These are phyloP conservation scores for Pythium aristosporum DNA, from an alignment of 352 stramenopile species.

Conservation along the genomic window DNA sequence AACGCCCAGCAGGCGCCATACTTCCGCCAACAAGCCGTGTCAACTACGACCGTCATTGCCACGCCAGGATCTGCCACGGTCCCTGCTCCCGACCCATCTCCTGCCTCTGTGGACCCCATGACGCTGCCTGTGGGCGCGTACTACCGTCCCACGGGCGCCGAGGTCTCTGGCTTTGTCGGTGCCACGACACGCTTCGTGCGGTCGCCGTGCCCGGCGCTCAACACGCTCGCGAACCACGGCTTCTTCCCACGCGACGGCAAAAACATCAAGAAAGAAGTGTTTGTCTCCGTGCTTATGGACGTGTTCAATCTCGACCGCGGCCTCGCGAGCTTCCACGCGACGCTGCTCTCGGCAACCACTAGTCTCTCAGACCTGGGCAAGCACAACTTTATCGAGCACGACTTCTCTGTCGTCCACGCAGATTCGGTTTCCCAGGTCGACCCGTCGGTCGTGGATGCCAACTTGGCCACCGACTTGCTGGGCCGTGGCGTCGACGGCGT, in stretches of 20 bases:
- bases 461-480: constrained; percentile 37
- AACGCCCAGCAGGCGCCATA: neutral
- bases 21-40: neutral
- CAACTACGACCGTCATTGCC: neutral
- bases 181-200: constrained; percentile 17
- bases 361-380: constrained; percentile 44
- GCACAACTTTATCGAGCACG: constrained; percentile 55
- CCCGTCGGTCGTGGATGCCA: constrained; percentile 31
- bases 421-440: constrained; percentile 39
- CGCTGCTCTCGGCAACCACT: constrained; percentile 32
- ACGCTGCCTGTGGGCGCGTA: constrained; percentile 6
- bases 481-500: constrained; percentile 8
- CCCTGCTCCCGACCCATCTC: no score
- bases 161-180: constrained; percentile 8
- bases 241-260: constrained; percentile 22
- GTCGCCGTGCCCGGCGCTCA: constrained; percentile 50
- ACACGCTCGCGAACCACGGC: constrained; percentile 45
- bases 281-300: constrained; percentile 29
- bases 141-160: constrained; percentile 12
- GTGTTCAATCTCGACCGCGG: constrained; percentile 34
- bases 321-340: constrained; percentile 35
- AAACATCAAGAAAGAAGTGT: constrained; percentile 25
- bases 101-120: neutral
- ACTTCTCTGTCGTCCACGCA: constrained; percentile 44
- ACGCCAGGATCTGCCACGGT: neutral